phyloP scores from a whole-genome alignment of 2,329 filamentous ascomycete genomes.

The Sarocladium kiliense region DNA sequence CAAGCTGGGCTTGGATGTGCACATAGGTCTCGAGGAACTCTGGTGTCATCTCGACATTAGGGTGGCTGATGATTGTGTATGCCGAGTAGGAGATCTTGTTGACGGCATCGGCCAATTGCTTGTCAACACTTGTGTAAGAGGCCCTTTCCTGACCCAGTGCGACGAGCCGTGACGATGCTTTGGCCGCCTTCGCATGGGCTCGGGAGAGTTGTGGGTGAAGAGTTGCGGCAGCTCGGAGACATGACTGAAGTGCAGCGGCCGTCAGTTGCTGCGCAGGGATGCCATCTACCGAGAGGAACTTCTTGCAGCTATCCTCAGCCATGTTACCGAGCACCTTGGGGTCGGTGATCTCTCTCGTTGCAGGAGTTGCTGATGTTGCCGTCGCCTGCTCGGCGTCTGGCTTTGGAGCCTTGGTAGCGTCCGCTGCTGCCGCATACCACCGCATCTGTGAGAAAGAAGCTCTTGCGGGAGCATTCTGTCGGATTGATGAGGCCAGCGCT shows the following conservation, averaged over 20 bases:
- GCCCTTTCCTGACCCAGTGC: conserved; percentile 33
- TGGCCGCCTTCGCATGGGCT: conserved; percentile 29
- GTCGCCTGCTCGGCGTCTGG: background rate
- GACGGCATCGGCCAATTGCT: conserved; percentile 37
- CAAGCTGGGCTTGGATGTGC: conserved; percentile 66
- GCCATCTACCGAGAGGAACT: conserved; percentile 38
- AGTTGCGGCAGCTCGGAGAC: conserved; percentile 38
- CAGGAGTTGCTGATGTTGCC: background rate
- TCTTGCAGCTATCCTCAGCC: conserved; percentile 36
- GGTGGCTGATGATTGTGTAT: conserved; percentile 67
- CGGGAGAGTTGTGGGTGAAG: conserved; percentile 35
- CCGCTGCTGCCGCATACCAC: conserved; percentile 1
- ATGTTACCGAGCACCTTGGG: conserved; percentile 34
- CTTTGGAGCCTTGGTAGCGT: background rate
- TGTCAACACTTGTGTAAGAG: conserved; percentile 20
- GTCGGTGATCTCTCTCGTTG: conserved; percentile 25
- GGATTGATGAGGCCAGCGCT: background rate
- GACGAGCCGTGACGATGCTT: conserved; percentile 49
- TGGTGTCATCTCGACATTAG: conserved; percentile 75
- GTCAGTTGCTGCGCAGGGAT: conserved; percentile 40
- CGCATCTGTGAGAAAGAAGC: background rate
- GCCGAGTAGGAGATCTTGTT: conserved; percentile 53
- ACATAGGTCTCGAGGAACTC: conserved; percentile 70
- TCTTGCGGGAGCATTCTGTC: background rate
- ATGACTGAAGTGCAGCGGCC: conserved; percentile 37